These are phyloP conservation scores for Bothriochloa decipiens DNA, from an alignment of 176 grass and related monocot genomes.

Conservation along the genomic window DNA sequence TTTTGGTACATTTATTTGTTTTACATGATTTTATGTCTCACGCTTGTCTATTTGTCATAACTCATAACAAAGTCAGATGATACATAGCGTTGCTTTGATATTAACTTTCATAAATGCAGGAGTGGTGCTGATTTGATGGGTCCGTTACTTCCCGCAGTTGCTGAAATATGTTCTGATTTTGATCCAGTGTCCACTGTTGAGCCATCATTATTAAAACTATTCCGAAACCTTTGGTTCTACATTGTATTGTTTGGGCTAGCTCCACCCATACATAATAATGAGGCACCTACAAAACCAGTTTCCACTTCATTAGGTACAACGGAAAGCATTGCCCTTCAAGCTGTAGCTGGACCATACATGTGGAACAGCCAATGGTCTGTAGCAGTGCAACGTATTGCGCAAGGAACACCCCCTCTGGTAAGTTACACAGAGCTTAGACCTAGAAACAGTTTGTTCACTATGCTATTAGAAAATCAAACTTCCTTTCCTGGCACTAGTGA, in stretches of 20 bases:
- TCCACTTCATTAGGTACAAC: slow-evolving; percentile 68
- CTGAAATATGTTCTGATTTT: slow-evolving; percentile 99
- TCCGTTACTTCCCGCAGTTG: slow-evolving; percentile 89
- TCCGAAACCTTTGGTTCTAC: slow-evolving; percentile 99
- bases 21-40: slow-evolving; percentile 28
- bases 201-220: slow-evolving; percentile 90
- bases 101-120: slow-evolving; percentile 58
- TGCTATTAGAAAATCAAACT: slow-evolving; percentile 33
- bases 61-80: slow-evolving; percentile 24
- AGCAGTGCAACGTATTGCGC: slow-evolving; percentile 85
- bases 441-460: slow-evolving; percentile 21
- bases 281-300: slow-evolving; percentile 69
- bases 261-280: slow-evolving; percentile 88
- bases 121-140: slow-evolving; percentile 99
- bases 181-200: slow-evolving; percentile 89
- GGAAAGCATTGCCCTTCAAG: slow-evolving; percentile 85
- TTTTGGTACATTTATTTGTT: slow-evolving; percentile 29
- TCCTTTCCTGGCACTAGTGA: slow-evolving; percentile 24
- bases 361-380: slow-evolving; percentile 82
- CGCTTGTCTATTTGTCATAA: slow-evolving; percentile 20
- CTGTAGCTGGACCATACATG: slow-evolving; percentile 97
- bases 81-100: slow-evolving; percentile 10
- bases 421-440: slow-evolving; percentile 35
- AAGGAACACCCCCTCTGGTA: slow-evolving; percentile 95
- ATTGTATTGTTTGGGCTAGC: slow-evolving; percentile 97